These are phyloP conservation scores for Herpetospermum pedunculosum DNA, from an alignment of 306 rosid genomes.

Conservation along the genomic window DNA sequence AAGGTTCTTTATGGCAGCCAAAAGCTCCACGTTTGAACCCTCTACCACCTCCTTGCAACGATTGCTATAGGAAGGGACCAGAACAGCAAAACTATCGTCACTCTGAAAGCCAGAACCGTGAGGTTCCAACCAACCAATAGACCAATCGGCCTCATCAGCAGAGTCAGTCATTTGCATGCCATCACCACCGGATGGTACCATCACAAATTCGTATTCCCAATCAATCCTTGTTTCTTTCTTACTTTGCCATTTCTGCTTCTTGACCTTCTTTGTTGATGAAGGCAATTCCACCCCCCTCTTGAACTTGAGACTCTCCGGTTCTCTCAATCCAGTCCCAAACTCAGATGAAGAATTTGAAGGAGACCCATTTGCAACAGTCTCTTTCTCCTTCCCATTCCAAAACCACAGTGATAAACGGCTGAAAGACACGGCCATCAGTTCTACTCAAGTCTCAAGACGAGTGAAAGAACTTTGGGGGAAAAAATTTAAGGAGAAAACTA, in stretches of 20 bases:
- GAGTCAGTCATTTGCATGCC: conserved; percentile 63
- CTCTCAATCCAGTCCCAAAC: conserved; percentile 28
- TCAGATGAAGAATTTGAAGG: conserved; percentile 44
- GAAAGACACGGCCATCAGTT: conserved; percentile 61
- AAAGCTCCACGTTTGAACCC: conserved; percentile 43
- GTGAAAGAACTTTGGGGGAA: conserved; percentile 14
- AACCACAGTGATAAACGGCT: conserved; percentile 60
- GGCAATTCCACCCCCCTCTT: conserved; percentile 44
- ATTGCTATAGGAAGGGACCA: conserved; percentile 75
- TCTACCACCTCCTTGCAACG: conserved; percentile 56
- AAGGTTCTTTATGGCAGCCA: conserved; percentile 62
- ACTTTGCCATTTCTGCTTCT: conserved; percentile 61
- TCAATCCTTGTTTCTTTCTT: conserved; percentile 63
- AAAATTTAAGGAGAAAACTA: conserved; percentile 12
- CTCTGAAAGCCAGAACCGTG: conserved; percentile 66
- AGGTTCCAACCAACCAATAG: conserved; percentile 92
- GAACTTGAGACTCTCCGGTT: conserved; percentile 47
- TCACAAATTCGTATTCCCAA: conserved; percentile 61
- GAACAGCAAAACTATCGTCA: conserved; percentile 62
- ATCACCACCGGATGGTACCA: conserved; percentile 78
- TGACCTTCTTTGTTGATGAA: conserved; percentile 36
- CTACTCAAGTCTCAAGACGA: conserved; percentile 6
- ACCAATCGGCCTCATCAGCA: conserved; percentile 80
- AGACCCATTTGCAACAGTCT: conserved; percentile 36
- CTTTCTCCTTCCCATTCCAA: conserved; percentile 69